A percentile compares a stretch with the other conserved stretches of the same genome.
Evolutionary conservation across 2,329 filamentous ascomycete genomes (phyloP).

Genomic region (Colletotrichum chlorophyti): DNA sequence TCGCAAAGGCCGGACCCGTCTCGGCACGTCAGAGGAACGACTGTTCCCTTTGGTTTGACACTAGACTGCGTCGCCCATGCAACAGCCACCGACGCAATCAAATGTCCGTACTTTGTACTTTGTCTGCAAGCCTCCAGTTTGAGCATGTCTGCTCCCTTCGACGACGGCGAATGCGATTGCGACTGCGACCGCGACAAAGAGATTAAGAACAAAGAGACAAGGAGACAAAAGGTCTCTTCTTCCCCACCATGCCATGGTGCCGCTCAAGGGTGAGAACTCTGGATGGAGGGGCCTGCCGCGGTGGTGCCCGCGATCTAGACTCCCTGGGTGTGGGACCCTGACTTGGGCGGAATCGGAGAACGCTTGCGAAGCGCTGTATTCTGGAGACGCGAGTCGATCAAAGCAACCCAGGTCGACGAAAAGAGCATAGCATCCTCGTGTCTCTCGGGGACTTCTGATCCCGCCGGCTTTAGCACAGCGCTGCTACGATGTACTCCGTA

Average conservation of each 20-base stretch:
- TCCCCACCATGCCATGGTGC: too few species aligned
- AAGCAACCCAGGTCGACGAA: constrained; percentile 22
- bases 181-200: background rate
- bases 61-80: background rate
- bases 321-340: constrained; percentile 25
- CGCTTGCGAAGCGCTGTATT: constrained; percentile 24
- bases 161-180: background rate
- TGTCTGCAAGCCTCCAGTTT: constrained; percentile 2
- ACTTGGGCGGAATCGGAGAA: constrained; percentile 26
- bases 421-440: constrained; percentile 26
- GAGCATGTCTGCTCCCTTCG: constrained; percentile 7
- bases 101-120: too few species aligned
- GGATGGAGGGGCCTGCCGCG: constrained; percentile 22
- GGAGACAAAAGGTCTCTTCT: constrained; percentile 9
- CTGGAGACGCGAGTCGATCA: too few species aligned
- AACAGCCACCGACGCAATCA: too few species aligned
- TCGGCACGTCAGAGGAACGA: constrained; percentile 9
- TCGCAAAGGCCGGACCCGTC: constrained; percentile 1
- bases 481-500: too few species aligned
- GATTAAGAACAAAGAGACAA: constrained; percentile 20
- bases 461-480: constrained; percentile 22
- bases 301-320: constrained; percentile 28
- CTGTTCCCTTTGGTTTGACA: background rate
- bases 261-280: constrained; percentile 1
- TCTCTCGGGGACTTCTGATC: constrained; percentile 28